Evolutionary conservation across 2,329 filamentous ascomycete species (phyloP).

Genomic region (Colletotrichum sidae): DNA sequence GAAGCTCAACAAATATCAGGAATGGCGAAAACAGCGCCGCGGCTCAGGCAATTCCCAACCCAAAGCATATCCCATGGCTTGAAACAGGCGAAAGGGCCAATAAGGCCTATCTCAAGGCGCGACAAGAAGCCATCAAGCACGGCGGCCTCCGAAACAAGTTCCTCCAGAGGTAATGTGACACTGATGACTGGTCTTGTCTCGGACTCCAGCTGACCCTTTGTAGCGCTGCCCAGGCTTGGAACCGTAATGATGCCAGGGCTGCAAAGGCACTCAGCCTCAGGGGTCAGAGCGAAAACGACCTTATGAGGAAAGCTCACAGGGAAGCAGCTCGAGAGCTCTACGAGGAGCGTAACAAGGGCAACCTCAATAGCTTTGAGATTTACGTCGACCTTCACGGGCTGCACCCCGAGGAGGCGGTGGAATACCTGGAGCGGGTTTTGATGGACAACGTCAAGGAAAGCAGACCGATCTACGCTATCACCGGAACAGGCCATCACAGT

Average conservation of each 20-base stretch:
- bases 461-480: constrained; percentile 92
- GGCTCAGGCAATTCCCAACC: constrained; percentile 85
- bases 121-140: constrained; percentile 96
- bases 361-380: constrained; percentile 73
- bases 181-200: background rate
- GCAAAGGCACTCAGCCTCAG: constrained; percentile 94
- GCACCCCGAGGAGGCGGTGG: constrained; percentile 96
- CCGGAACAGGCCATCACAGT: constrained; percentile 95
- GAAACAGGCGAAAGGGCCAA: constrained; percentile 93
- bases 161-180: constrained; percentile 80
- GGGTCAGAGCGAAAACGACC: constrained; percentile 94
- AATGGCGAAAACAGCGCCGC: constrained; percentile 83
- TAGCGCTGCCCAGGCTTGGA: constrained; percentile 97
- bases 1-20: constrained; percentile 72
- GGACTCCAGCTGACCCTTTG: constrained; percentile 14
- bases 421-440: constrained; percentile 90
- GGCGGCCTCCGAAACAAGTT: constrained; percentile 97
- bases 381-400: constrained; percentile 98
- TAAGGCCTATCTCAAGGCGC: constrained; percentile 92
- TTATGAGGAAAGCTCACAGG: constrained; percentile 96
- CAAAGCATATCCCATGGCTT: constrained; percentile 95
- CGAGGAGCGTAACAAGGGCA: constrained; percentile 88
- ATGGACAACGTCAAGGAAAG: constrained; percentile 81
- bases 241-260: constrained; percentile 94
- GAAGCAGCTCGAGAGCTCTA: constrained; percentile 93